Evolutionary conservation across 2,329 filamentous ascomycete genomes (phyloP).

Genomic region (Daldinia sp.): DNA sequence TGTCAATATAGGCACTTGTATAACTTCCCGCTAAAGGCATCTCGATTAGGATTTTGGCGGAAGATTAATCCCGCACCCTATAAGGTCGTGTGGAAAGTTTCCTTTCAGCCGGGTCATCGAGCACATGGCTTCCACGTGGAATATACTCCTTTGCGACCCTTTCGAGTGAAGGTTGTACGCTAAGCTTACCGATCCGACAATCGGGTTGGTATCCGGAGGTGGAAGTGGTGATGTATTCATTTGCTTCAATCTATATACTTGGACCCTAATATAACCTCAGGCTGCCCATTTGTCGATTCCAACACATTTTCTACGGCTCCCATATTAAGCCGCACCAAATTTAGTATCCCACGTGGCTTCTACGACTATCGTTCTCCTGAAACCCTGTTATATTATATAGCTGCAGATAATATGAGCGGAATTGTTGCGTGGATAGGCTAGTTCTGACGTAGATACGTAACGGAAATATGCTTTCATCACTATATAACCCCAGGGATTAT

Average conservation of each 20-base stretch:
- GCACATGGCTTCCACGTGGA: constrained; percentile 41
- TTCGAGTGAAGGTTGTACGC: neutral
- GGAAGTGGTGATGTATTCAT: constrained; percentile 20
- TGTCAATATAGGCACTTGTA: constrained; percentile 25
- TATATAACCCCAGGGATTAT: neutral
- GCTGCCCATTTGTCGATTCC: constrained; percentile 9
- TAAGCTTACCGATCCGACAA: constrained; percentile 10
- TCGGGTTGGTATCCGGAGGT: constrained; percentile 11
- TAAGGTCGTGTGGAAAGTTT: constrained; percentile 21
- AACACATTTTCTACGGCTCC: constrained; percentile 4
- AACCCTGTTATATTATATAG: constrained; percentile 12
- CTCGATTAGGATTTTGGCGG: constrained; percentile 23
- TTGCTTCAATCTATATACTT: constrained; percentile 21
- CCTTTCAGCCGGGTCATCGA: constrained; percentile 35
- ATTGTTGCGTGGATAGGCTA: constrained; percentile 2
- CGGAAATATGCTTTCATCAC: constrained; percentile 8
- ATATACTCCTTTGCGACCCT: constrained; percentile 26
- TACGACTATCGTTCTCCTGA: constrained; percentile 15
- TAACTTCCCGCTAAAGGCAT: constrained; percentile 2
- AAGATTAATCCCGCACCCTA: constrained; percentile 30
- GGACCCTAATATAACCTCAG: constrained; percentile 12
- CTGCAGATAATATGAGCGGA: constrained; percentile 20
- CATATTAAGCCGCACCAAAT: constrained; percentile 29
- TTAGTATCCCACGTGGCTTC: constrained; percentile 37
- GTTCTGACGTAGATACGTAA: constrained; percentile 17